Percentiles rank a stretch among this genome's conserved stretches.
Conservation (phyloP, 2,329 filamentous ascomycete species). For the Fusarium coffeatum region DNA sequence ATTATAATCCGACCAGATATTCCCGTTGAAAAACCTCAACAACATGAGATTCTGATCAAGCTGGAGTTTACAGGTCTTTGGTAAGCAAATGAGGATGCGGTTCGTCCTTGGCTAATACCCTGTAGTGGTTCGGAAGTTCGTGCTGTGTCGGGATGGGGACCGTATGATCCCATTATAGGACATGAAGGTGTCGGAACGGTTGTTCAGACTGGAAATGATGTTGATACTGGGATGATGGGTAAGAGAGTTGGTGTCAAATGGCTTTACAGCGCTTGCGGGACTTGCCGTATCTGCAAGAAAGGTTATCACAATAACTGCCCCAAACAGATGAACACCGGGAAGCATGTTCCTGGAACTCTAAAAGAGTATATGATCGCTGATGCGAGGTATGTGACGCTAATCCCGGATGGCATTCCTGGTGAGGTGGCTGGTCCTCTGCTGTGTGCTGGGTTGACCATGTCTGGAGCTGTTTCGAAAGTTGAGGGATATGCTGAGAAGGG, state of each 20-base stretch:
- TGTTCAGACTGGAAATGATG: slow-evolving; percentile 47
- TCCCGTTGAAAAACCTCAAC: neutral
- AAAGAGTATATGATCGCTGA: slow-evolving; percentile 50
- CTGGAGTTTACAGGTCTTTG: slow-evolving; percentile 37
- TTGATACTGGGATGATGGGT: slow-evolving; percentile 44
- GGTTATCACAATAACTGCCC: slow-evolving; percentile 55
- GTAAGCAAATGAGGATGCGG: neutral
- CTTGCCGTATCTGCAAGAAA: slow-evolving; percentile 51
- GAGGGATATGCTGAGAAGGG: slow-evolving; percentile 9
- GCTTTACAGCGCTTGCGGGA: slow-evolving; percentile 56
- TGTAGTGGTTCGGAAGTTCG: slow-evolving; percentile 49
- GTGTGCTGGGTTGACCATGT: slow-evolving; percentile 51
- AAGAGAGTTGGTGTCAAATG: slow-evolving; percentile 58
- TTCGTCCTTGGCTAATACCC: neutral
- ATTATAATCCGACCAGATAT: slow-evolving; percentile 17
- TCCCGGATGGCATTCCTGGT: slow-evolving; percentile 36
- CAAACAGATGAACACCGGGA: slow-evolving; percentile 55
- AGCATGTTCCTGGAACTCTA: slow-evolving; percentile 50
- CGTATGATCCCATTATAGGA: slow-evolving; percentile 44
- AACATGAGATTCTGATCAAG: slow-evolving; percentile 34
- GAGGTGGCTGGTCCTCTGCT: slow-evolving; percentile 48
- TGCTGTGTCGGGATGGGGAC: slow-evolving; percentile 46
- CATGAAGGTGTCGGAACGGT: slow-evolving; percentile 50
- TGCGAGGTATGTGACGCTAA: slow-evolving; percentile 44
- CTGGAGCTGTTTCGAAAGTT: slow-evolving; percentile 42